Evolutionary conservation across 1,284 basidiomycete genomes (phyloP), one percentile per base, ranked within the genome.

Genomic region (Cryptococcus sp.): DNA sequence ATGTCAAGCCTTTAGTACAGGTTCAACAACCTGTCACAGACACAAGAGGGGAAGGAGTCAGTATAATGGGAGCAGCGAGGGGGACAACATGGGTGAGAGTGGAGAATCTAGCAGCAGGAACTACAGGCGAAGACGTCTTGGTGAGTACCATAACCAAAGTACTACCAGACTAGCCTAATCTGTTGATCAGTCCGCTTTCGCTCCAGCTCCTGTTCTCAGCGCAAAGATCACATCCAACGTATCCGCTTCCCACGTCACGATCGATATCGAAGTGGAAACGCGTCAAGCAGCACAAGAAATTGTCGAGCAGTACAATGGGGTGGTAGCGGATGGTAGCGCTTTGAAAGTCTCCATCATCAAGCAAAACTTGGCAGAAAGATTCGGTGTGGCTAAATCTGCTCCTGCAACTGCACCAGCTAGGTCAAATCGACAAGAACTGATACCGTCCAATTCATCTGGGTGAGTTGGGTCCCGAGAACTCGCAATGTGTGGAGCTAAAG

Each of bases 101-200:
- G 13, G 80, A 83, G 7, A 87, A 87, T 5, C 76, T 92, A 33
- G 87, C 86, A 5, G 77, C 76, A 15, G 90, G 89, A 4, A 92
- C 89, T 33, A 90, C 87, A 3, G 81, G 87, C 30, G 89, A 87
- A 36, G 89, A 92, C 68, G 90, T 92, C 53, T 83, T 84, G 67
- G 84, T 84, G 53, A 56, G 81, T 72, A 46, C 7, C 41, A 23
- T 23, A 23, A 23, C 23, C 23, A 23, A 23, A 23, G 23, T 23
- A 23, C 23, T 23, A 23, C 23, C 23, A 23, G 23, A 23, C 23
- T 23, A 23, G 23, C 41, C 33, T 52, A 37, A 46, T 33, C 36
- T 32, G n/a, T 3, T 23, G 10, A 35, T 15, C 58, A 85, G 84
- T 87, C 88, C 31, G 91, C 91, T 57, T 93, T 93, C 80, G 86